Percentiles rank a stretch among this genome's conserved stretches.
Conservation (phyloP, 2,329 filamentous ascomycete genomes). For the Cladophialophora exuberans region DNA sequence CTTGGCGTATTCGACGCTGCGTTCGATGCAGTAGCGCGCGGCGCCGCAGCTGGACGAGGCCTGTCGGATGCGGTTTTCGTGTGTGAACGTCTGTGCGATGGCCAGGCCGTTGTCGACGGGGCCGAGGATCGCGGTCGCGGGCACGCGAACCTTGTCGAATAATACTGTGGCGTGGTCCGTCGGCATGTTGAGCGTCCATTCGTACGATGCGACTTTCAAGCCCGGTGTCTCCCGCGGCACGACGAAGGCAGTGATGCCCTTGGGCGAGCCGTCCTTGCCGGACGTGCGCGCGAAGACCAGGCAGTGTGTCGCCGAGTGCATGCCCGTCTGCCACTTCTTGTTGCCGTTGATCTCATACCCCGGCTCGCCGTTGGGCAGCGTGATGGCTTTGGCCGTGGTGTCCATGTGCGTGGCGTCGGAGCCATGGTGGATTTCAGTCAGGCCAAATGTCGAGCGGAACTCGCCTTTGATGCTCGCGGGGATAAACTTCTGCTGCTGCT, state of each 20-base stretch:
- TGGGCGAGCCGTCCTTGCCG: conserved; percentile 55
- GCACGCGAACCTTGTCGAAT: conserved; percentile 61
- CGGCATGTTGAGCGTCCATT: conserved; percentile 70
- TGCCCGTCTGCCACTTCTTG: conserved; percentile 69
- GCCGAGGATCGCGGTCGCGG: conserved; percentile 57
- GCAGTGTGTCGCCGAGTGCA: conserved; percentile 64
- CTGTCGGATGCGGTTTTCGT: conserved; percentile 69
- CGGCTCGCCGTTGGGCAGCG: conserved; percentile 41
- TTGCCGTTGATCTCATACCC: conserved; percentile 60
- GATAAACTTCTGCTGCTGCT: conserved; percentile 60
- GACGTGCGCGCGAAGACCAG: conserved; percentile 64
- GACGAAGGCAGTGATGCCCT: conserved; percentile 65
- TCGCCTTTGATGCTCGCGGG: conserved; percentile 55
- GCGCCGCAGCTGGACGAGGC: conserved; percentile 64
- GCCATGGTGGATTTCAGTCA: conserved; percentile 65
- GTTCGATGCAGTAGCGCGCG: conserved; percentile 62
- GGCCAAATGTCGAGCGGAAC: conserved; percentile 62
- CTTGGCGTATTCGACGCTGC: conserved; percentile 60
- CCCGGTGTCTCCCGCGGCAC: conserved; percentile 58
- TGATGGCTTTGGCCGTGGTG: conserved; percentile 54
- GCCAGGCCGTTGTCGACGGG: conserved; percentile 58
- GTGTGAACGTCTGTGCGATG: conserved; percentile 67
- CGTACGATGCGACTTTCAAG: conserved; percentile 59
- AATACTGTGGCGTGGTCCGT: conserved; percentile 66
- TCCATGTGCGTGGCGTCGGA: conserved; percentile 67